Evolutionary conservation across 257 asterid species (phyloP), one percentile per base, ranked within the genome.

Genomic region (Eustoma russellianum): DNA sequence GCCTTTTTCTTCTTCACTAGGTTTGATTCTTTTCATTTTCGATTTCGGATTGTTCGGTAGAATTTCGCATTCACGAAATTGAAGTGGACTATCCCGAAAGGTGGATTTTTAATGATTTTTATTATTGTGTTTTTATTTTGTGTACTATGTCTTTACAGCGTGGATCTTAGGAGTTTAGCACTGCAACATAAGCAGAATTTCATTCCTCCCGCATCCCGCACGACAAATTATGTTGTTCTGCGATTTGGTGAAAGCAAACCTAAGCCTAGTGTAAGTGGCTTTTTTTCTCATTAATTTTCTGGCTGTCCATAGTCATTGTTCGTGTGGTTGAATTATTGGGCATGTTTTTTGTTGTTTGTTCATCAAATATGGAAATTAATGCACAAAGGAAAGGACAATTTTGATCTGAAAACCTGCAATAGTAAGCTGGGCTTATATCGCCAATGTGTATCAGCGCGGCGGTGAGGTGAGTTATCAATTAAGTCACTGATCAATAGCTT

Each of bases 1-100:
- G 98, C 98, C 48, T 90, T 2, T 71, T 68, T 90, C 80, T 76
- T 83, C 86, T 83, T 95, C 59, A 90, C 95, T 44, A 86, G 98
- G 98, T 90, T 68, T 43, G 64, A 17, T 44, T 47, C 67, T 16
- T 45, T n/a, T 34, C 15, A 2, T 44, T 14, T 30, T 48, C 62
- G 7, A 24, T 14, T 11, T 15, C 17, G 10, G 9, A 12, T 17
- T 14, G 7, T 45, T 13, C 14, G n/a, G n/a, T n/a, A n/a, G n/a
- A n/a, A n/a, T n/a, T n/a, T n/a, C n/a, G n/a, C n/a, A n/a, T n/a
- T n/a, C 30, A 24, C 3, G 30, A 24, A 24, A 24, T 24, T 24
- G 30, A 24, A 24, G 30, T 24, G 30, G 30, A 24, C 30, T 24
- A 24, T 24, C 30, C n/a, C 2, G 30, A 24, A 24, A 24, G 30